A percentile compares a stretch with the other conserved stretches of the same genome.
These are phyloP conservation scores for Lecanicillium sp. DNA, from an alignment of 2,329 filamentous ascomycete genomes.

Conservation along the genomic window DNA sequence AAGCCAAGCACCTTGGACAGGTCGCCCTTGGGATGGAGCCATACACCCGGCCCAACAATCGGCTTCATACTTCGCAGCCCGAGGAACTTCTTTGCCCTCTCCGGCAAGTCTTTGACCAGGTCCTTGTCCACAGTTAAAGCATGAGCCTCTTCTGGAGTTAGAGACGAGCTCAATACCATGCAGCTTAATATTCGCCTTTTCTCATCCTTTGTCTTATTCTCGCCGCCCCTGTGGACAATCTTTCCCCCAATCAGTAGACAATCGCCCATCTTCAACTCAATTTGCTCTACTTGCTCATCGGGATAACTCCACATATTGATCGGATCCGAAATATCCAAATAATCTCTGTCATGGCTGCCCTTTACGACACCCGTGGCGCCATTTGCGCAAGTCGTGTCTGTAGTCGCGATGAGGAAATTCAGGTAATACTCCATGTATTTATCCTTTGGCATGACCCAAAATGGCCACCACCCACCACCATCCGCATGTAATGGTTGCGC, in stretches of 20 bases:
- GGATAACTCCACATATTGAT: slow-evolving; percentile 5
- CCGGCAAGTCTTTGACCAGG: background rate
- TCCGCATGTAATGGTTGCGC: background rate
- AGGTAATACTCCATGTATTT: slow-evolving; percentile 6
- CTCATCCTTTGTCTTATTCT: slow-evolving; percentile 8
- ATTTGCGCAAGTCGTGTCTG: background rate
- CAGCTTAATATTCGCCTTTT: slow-evolving; percentile 8
- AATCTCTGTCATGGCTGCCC: slow-evolving; percentile 2
- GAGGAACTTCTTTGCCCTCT: slow-evolving; percentile 9
- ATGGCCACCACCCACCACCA: slow-evolving; percentile 1
- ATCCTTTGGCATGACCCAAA: slow-evolving; percentile 1
- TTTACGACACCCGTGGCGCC: background rate
- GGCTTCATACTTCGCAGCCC: slow-evolving; percentile 5
- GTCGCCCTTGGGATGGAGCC: slow-evolving; percentile 5
- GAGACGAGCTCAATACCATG: slow-evolving; percentile 7
- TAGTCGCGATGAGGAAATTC: background rate
- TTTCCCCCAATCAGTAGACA: slow-evolving; percentile 8
- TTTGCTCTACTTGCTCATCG: slow-evolving; percentile 9
- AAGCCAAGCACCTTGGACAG: background rate
- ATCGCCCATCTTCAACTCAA: slow-evolving; percentile 9
- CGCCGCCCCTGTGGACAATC: slow-evolving; percentile 9
- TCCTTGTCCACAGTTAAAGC: slow-evolving; percentile 5
- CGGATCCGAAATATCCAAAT: background rate
- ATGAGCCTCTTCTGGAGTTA: slow-evolving; percentile 10
- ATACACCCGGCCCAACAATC: slow-evolving; percentile 4